phyloP scores from a whole-genome alignment of 2,329 filamentous ascomycete genomes.

The Amesomyces nigricolor region DNA sequence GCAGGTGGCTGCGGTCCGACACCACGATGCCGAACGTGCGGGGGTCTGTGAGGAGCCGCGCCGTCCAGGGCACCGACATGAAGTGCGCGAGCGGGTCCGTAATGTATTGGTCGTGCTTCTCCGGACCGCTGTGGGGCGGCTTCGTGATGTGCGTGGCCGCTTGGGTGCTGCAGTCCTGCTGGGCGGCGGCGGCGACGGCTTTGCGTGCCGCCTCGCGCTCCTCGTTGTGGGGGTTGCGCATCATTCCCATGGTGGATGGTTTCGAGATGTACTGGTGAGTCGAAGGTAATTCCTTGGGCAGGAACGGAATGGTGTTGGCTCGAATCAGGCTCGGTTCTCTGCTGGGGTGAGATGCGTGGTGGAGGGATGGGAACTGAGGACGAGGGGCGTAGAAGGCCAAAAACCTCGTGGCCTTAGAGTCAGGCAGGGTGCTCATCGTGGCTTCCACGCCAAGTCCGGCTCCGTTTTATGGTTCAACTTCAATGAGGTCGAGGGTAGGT shows the following conservation, averaged over 20 bases:
- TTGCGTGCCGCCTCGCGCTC: background rate
- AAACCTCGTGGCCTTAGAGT: too few species aligned
- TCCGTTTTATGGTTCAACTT: background rate
- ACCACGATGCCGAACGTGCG: slow-evolving; percentile 11
- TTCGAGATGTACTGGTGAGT: too few species aligned
- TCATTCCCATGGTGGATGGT: too few species aligned
- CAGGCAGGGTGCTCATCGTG: too few species aligned
- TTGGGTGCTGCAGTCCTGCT: too few species aligned
- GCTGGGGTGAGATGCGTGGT: too few species aligned
- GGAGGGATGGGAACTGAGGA: too few species aligned
- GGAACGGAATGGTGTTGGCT: too few species aligned
- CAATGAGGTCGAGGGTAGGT: background rate
- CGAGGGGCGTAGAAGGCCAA: too few species aligned
- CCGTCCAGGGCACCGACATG: slow-evolving; percentile 19
- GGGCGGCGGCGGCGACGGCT: background rate
- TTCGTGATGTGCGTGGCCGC: background rate
- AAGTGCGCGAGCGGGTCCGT: slow-evolving; percentile 23
- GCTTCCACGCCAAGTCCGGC: too few species aligned
- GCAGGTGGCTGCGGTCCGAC: slow-evolving; percentile 17
- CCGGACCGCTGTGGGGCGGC: background rate
- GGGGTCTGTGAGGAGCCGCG: slow-evolving; percentile 17
- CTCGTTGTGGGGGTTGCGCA: background rate
- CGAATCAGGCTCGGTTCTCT: too few species aligned
- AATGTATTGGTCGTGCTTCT: slow-evolving; percentile 18
- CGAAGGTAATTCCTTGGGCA: background rate